Conservation (phyloP, 306 rosid genomes). For the Leucaena leucocephala region DNA sequence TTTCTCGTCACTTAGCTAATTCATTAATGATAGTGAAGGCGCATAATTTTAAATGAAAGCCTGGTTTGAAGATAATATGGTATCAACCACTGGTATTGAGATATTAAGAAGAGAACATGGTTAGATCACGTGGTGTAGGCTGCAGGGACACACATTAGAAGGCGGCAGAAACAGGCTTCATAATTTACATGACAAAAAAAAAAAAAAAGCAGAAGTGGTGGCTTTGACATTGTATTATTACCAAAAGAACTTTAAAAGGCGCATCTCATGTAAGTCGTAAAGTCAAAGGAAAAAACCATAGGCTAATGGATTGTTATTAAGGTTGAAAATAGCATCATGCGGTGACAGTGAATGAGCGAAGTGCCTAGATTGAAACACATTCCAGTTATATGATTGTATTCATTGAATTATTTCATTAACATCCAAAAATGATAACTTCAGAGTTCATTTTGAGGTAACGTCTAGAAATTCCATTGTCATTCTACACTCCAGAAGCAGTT, state of each 20-base stretch:
- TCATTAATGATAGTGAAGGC: not conserved
- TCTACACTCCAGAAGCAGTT: conserved; percentile 5
- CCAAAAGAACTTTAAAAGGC: not conserved
- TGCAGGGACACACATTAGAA: not conserved
- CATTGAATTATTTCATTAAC: not conserved
- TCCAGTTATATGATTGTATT: not conserved
- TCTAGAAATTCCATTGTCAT: not conserved
- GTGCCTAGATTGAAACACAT: not conserved
- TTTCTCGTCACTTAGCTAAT: conserved; percentile 7
- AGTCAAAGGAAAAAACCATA: not conserved
- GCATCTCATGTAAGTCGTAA: not conserved
- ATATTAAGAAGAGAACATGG: not conserved
- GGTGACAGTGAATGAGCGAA: not conserved
- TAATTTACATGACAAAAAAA: not conserved
- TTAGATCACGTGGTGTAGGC: not conserved
- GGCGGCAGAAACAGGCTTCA: not conserved
- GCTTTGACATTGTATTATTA: too few relatives aligned
- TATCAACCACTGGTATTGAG: not conserved
- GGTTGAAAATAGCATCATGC: not conserved
- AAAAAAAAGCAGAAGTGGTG: not conserved
- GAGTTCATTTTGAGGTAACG: conserved; percentile 8
- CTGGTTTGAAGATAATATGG: not conserved
- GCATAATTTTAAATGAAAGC: conserved; percentile 2
- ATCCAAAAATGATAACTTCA: not conserved
- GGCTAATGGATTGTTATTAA: not conserved